Conservation (phyloP, 352 stramenopile species). For the Globisporangium spinosum region DNA sequence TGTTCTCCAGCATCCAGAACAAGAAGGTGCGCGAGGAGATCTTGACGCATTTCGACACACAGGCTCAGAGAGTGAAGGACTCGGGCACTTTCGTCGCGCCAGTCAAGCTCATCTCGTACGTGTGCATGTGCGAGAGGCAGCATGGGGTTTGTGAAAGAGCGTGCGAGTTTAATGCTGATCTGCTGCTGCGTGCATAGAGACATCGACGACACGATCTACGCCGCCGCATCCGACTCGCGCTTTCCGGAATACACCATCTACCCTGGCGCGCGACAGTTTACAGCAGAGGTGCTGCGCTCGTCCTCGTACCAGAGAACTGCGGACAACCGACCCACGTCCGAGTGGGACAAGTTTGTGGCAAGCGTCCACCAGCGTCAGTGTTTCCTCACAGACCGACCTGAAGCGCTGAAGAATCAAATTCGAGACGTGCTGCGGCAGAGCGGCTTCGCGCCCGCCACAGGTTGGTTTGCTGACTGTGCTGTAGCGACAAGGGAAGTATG, state of each 20-base stretch:
- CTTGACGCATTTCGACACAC: constrained; percentile 19
- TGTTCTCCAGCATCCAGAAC: constrained; percentile 10
- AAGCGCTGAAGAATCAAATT: constrained; percentile 9
- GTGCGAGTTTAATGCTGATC: background rate
- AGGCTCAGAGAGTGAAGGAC: constrained; percentile 8
- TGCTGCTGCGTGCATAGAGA: background rate
- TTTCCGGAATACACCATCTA: constrained; percentile 21
- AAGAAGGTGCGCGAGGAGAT: constrained; percentile 11
- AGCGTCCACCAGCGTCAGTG: constrained; percentile 1
- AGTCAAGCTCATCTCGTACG: constrained; percentile 22
- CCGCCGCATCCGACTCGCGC: constrained; percentile 9
- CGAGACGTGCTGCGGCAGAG: background rate
- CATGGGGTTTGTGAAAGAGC: background rate
- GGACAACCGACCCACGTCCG: background rate
- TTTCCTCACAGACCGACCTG: constrained; percentile 10
- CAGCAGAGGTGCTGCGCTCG: constrained; percentile 10
- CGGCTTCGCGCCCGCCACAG: constrained; percentile 17
- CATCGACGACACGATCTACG: constrained; percentile 21
- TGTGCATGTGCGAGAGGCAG: background rate
- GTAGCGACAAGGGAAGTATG: background rate
- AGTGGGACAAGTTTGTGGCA: constrained; percentile 2
- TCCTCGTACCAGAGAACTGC: background rate
- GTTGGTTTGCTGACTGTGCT: background rate
- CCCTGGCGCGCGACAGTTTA: constrained; percentile 20
- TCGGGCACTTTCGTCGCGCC: background rate